phyloP scores from a whole-genome alignment of 2,329 filamentous ascomycete genomes.

The Whalleya microplaca region DNA sequence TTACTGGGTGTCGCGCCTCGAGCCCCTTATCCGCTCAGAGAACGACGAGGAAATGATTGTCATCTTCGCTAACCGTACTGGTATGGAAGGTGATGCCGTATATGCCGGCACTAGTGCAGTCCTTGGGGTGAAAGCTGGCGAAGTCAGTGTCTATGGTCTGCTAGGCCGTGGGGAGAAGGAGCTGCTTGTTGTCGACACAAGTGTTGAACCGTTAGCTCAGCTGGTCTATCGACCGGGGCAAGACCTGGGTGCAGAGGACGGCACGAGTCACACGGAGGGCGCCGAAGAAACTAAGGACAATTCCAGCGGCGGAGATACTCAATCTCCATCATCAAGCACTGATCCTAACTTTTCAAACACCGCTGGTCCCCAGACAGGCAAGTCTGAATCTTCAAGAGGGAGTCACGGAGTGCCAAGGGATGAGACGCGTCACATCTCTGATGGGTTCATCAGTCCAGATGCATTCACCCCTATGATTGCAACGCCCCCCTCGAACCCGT shows the following conservation, averaged over 20 bases:
- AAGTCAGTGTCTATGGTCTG: slow-evolving; percentile 70
- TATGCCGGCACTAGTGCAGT: slow-evolving; percentile 79
- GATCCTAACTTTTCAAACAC: background rate
- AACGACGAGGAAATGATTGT: slow-evolving; percentile 64
- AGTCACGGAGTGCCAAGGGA: background rate
- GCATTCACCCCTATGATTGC: background rate
- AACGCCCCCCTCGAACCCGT: background rate
- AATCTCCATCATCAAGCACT: background rate
- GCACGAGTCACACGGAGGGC: slow-evolving; percentile 6
- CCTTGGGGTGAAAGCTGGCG: slow-evolving; percentile 65
- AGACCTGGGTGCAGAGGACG: slow-evolving; percentile 6
- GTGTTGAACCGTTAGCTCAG: slow-evolving; percentile 47
- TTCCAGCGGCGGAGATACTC: background rate
- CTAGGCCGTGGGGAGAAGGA: slow-evolving; percentile 72
- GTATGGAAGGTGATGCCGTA: slow-evolving; percentile 65
- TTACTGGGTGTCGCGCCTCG: slow-evolving; percentile 75
- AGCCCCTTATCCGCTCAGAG: slow-evolving; percentile 62
- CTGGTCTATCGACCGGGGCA: slow-evolving; percentile 44
- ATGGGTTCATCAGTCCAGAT: background rate
- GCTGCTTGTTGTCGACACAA: slow-evolving; percentile 70
- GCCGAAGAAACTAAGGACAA: background rate
- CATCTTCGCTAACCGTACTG: slow-evolving; percentile 72
- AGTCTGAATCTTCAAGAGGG: background rate
- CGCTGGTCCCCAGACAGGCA: background rate
- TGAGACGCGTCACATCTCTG: background rate